Conservation (phyloP, 108 stramenopile genomes). For the Nitzschia sp. region DNA sequence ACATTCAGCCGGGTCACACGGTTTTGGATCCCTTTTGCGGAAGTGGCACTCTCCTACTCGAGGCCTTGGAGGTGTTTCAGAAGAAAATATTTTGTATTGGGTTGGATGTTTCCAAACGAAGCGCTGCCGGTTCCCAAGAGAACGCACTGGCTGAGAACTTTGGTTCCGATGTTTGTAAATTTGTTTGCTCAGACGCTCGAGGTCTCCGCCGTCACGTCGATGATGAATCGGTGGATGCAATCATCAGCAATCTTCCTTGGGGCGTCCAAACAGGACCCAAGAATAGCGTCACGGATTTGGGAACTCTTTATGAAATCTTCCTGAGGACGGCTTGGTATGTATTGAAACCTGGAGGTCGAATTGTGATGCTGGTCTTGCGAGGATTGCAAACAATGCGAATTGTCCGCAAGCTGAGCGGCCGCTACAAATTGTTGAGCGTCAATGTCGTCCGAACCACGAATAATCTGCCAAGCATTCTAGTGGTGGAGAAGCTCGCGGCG, state of each 20-base stretch:
- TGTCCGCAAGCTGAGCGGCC: conserved; percentile 61
- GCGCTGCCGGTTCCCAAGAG: conserved; percentile 56
- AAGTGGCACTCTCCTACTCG: conserved; percentile 55
- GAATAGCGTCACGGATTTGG: conserved; percentile 56
- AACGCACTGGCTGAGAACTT: conserved; percentile 49
- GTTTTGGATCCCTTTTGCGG: conserved; percentile 64
- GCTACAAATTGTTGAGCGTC: conserved; percentile 52
- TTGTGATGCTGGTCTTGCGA: conserved; percentile 71
- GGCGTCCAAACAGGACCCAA: conserved; percentile 70
- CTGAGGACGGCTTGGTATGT: conserved; percentile 68
- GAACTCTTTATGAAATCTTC: conserved; percentile 72
- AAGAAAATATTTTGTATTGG: conserved; percentile 45
- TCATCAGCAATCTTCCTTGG: conserved; percentile 70
- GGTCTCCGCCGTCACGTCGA: conserved; percentile 51
- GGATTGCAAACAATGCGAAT: conserved; percentile 70
- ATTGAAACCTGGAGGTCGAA: conserved; percentile 50
- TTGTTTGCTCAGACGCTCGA: conserved; percentile 65
- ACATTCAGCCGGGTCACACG: conserved; percentile 41
- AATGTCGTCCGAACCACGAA: conserved; percentile 70
- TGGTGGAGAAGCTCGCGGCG: conserved; percentile 54
- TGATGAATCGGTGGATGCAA: conserved; percentile 58
- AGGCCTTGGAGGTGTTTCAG: conserved; percentile 55
- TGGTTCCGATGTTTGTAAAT: conserved; percentile 39
- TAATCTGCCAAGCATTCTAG: conserved; percentile 69
- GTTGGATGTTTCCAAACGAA: conserved; percentile 62